phyloP scores from a whole-genome alignment of 257 asterid genomes.

The Fraxinus americana region DNA sequence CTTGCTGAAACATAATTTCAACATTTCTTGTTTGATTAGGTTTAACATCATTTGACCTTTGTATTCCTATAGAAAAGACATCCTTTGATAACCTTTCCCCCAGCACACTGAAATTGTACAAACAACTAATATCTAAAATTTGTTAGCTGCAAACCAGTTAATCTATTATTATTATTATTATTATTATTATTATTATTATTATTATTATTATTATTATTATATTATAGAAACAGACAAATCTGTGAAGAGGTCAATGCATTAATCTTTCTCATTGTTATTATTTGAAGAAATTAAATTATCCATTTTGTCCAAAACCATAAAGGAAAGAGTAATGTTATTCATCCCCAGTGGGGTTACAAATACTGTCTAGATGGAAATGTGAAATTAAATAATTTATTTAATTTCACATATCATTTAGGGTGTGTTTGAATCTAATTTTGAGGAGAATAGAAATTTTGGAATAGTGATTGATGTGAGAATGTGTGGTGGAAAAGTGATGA shows the following conservation, averaged over 20 bases:
- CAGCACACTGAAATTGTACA: neutral
- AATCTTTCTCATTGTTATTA: slow-evolving; percentile 25
- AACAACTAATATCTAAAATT: slow-evolving; percentile 35
- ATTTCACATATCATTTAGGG: no score
- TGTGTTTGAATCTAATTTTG: no score
- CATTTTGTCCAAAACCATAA: slow-evolving; percentile 34
- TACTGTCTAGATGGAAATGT: no score
- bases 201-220: neutral
- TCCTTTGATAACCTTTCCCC: slow-evolving; percentile 30
- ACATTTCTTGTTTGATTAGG: slow-evolving; percentile 26
- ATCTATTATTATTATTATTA: neutral
- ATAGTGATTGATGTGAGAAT: no score
- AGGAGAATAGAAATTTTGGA: no score
- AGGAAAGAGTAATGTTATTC: no score
- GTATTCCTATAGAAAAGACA: slow-evolving; percentile 36
- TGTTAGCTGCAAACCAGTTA: slow-evolving; percentile 11
- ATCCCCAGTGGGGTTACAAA: no score
- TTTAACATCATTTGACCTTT: slow-evolving; percentile 38
- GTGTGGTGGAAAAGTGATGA: no score
- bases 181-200: no score
- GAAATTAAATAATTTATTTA: no score
- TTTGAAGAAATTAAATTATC: slow-evolving; percentile 21
- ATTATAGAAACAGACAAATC: slow-evolving; percentile 36
- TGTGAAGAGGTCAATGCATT: slow-evolving; percentile 55
- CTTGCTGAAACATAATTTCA: neutral